Evolutionary conservation across 495 filamentous ascomycete genomes (phyloP).

Genomic region (Aspergillus campestris): DNA sequence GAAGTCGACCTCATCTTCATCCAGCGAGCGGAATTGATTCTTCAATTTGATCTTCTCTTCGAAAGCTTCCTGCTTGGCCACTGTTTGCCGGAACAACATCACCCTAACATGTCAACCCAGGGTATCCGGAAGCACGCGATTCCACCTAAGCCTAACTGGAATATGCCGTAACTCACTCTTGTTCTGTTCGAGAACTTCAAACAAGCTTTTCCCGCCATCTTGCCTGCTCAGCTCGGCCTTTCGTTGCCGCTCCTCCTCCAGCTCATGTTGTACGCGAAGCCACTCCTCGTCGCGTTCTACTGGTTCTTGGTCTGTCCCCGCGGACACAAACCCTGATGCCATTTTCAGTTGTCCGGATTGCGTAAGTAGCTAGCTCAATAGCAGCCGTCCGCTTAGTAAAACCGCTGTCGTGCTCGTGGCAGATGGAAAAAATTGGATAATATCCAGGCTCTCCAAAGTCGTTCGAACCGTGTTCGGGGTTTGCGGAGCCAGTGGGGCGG

Average conservation of each 20-base stretch:
- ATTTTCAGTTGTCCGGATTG: slow-evolving; percentile 26
- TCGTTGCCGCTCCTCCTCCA: slow-evolving; percentile 58
- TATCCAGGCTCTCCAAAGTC: not conserved
- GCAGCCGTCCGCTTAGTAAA: too few species aligned
- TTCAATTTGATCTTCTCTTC: slow-evolving; percentile 79
- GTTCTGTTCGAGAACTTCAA: slow-evolving; percentile 82
- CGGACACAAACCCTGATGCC: slow-evolving; percentile 87
- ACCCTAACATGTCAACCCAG: slow-evolving; percentile 48
- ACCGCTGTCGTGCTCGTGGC: not conserved
- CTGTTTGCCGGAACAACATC: slow-evolving; percentile 36
- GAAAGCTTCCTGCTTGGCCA: slow-evolving; percentile 92
- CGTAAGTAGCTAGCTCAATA: not conserved
- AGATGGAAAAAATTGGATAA: slow-evolving; percentile 7
- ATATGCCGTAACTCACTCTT: slow-evolving; percentile 59
- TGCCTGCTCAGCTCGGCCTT: slow-evolving; percentile 51
- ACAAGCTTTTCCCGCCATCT: slow-evolving; percentile 64
- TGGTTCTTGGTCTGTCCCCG: slow-evolving; percentile 61
- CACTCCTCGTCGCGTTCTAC: slow-evolving; percentile 61
- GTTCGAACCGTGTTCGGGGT: not conserved
- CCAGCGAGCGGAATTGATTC: slow-evolving; percentile 90
- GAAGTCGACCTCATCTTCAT: slow-evolving; percentile 92
- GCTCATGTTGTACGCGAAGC: slow-evolving; percentile 64
- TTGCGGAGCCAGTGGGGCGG: too few species aligned
- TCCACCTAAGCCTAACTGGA: not conserved
- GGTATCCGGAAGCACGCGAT: slow-evolving; percentile 1